Evolutionary conservation across 2,329 filamentous ascomycete species (phyloP).

Genomic region (Talaromyces funiculosus): DNA sequence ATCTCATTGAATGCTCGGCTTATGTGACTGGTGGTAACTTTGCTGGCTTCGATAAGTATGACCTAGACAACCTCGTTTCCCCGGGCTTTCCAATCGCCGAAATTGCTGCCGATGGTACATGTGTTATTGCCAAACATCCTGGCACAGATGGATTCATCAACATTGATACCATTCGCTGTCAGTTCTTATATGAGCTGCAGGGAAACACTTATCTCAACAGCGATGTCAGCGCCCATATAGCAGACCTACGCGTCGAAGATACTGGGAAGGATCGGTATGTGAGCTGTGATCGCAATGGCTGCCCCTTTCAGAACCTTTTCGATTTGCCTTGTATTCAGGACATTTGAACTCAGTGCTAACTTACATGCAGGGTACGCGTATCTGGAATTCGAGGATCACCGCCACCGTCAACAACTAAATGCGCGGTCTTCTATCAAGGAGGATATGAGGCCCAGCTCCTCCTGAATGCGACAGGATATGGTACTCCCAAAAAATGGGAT

Average conservation of each 20-base stretch:
- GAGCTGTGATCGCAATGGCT: too few species aligned
- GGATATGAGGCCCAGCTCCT: not conserved
- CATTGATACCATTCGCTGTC: constrained; percentile 39
- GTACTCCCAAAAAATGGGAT: too few species aligned
- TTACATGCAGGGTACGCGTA: too few species aligned
- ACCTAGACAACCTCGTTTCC: constrained; percentile 19
- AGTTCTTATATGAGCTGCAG: constrained; percentile 44
- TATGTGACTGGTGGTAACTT: constrained; percentile 25
- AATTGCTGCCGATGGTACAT: not conserved
- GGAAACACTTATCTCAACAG: constrained; percentile 45
- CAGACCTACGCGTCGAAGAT: constrained; percentile 16
- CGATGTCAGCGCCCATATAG: constrained; percentile 43
- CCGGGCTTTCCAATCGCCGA: not conserved
- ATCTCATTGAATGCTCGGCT: constrained; percentile 26
- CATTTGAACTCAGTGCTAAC: too few species aligned
- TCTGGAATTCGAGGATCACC: not conserved
- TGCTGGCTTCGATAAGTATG: constrained; percentile 21
- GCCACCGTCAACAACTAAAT: not conserved
- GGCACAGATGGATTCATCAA: constrained; percentile 15
- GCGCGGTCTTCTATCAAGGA: not conserved
- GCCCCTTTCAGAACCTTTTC: too few species aligned
- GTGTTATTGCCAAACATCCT: not conserved
- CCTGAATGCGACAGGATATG: too few species aligned
- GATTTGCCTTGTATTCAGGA: too few species aligned
- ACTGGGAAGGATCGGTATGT: too few species aligned